phyloP scores from a whole-genome alignment of 2,329 filamentous ascomycete species.

The Paecilomyces dactylethromorphus region DNA sequence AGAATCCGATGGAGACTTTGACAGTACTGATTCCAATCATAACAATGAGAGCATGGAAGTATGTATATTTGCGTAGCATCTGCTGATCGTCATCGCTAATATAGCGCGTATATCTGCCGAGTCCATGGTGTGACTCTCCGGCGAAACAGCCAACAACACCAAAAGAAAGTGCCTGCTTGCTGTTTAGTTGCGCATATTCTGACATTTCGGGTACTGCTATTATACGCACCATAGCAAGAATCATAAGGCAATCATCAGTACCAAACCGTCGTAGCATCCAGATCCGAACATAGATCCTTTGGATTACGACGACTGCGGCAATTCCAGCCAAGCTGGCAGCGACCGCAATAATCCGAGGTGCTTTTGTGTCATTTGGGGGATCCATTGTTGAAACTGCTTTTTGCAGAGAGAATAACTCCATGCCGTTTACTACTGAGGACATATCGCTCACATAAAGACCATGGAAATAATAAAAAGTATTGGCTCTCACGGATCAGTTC shows the following conservation, averaged over 20 bases:
- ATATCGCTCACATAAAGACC: too few species aligned
- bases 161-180: conserved; percentile 14
- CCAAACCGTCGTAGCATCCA: conserved; percentile 44
- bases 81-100: conserved; percentile 26
- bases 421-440: too few species aligned
- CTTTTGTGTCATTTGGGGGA: background rate
- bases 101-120: conserved; percentile 40
- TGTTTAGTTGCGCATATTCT: background rate
- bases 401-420: too few species aligned
- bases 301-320: conserved; percentile 32
- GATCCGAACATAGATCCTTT: conserved; percentile 43
- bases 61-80: conserved; percentile 36
- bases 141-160: conserved; percentile 36
- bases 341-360: conserved; percentile 30
- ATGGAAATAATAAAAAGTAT: too few species aligned
- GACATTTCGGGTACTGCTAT: background rate
- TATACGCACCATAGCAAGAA: conserved; percentile 34
- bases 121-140: conserved; percentile 38
- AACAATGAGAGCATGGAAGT: conserved; percentile 42
- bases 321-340: conserved; percentile 32
- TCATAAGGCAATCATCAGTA: conserved; percentile 44
- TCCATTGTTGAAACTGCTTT: too few species aligned
- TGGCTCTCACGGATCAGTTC: too few species aligned
- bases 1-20: conserved; percentile 38
- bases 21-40: conserved; percentile 40